Evolutionary conservation across 805 yeast species (phyloP).

Genomic region (Saccharomycopsis javanensis): DNA sequence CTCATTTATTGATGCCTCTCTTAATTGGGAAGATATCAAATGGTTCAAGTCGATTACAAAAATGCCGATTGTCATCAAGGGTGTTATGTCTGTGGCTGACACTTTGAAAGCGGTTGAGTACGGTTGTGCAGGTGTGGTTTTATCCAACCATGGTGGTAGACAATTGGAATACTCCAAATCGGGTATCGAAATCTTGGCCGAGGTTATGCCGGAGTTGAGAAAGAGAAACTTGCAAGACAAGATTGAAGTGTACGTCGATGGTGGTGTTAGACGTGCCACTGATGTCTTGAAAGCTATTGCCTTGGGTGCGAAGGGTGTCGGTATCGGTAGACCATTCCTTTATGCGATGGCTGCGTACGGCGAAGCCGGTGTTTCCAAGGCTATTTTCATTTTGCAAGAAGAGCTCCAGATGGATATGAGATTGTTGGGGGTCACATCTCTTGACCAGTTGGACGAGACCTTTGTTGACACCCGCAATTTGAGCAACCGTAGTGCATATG

Average conservation of each 20-base stretch:
- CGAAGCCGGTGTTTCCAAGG: slow-evolving; percentile 51
- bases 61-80: slow-evolving; percentile 66
- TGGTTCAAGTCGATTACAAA: slow-evolving; percentile 46
- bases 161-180: slow-evolving; percentile 79
- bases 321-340: slow-evolving; percentile 57
- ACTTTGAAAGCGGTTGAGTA: slow-evolving; percentile 60
- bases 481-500: slow-evolving; percentile 29
- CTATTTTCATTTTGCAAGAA: slow-evolving; percentile 52
- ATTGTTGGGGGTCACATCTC: slow-evolving; percentile 56
- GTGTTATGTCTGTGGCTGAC: slow-evolving; percentile 79
- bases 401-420: slow-evolving; percentile 75
- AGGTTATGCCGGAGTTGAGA: slow-evolving; percentile 40
- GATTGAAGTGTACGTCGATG: slow-evolving; percentile 54
- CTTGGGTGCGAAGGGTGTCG: slow-evolving; percentile 63
- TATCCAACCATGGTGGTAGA: slow-evolving; percentile 87
- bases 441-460: slow-evolving; percentile 49
- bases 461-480: slow-evolving; percentile 49
- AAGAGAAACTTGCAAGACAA: slow-evolving; percentile 37
- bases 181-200: slow-evolving; percentile 66
- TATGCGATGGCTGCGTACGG: slow-evolving; percentile 59
- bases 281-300: slow-evolving; percentile 59
- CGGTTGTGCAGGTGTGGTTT: slow-evolving; percentile 69
- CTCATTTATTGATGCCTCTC: slow-evolving; percentile 67
- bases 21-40: slow-evolving; percentile 56
- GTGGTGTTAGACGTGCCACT: slow-evolving; percentile 62